Evolutionary conservation across 2,329 filamentous ascomycete genomes (phyloP), one percentile per base, ranked within the genome.

Genomic region (Rhynchosporium graminicola): DNA sequence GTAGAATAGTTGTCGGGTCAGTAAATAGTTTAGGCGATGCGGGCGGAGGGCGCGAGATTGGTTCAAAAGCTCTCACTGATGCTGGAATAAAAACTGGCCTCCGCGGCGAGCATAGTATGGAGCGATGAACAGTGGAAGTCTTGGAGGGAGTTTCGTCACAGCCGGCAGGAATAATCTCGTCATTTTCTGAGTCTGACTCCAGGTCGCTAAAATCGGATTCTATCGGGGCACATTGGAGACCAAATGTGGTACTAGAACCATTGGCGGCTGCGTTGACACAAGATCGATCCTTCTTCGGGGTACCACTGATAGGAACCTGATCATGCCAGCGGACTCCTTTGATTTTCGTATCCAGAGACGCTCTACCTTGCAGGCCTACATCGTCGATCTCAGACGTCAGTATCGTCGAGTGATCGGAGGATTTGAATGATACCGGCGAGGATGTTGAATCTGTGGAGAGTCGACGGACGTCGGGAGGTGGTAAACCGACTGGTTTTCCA

Each of bases 101-200:
- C 26, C 12, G 40, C 15, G 55, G 42, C 7, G 36, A 36, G 20
- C 28, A 28, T 5, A 46, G 33, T 31, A 50, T 43, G 1, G 46
- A 40, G 29, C 20, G 36, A 50, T 57, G 31, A 31, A 15, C 20
- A 13, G 51, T 38, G 20, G 57, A 36, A 4, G 20, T 10, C 33
- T 48, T 40, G 4, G 56, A 58, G 4, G 33, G 13, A 20, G n/a
- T 58, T 10, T n/a, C 20, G 7, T 58, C 33, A 28, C 15, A 29
- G 3, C n/a, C 40, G 3, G 40, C 8, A 8, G 28, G 28, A 48
- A 26, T 51, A n/a, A 29, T 7, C 6, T 59, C 40, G n/a, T 51
- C 62, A 9, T 59, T 36, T 73, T 78, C 40, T 33, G 59, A 10
- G 69, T 70, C 60, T 76, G 77, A 78, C 76, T 77, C 13, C 62